Conservation (phyloP, 768 basidiomycete species). For the Boletus fagicola region DNA sequence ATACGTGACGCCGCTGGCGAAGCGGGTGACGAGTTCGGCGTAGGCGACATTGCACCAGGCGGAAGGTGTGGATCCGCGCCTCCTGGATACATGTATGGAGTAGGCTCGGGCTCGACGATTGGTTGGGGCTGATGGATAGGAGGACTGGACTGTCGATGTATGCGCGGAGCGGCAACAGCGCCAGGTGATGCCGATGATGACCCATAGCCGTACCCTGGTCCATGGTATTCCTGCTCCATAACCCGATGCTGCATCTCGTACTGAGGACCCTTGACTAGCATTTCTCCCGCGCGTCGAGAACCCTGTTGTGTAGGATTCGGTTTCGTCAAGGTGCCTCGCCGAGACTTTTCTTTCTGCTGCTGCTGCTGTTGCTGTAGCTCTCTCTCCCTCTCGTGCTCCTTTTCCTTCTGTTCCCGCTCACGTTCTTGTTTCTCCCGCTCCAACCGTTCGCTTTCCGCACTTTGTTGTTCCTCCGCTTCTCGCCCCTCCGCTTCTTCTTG, state of each 20-base stretch:
- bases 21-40: slow-evolving; percentile 18
- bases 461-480: slow-evolving; percentile 40
- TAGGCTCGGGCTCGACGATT: slow-evolving; percentile 31
- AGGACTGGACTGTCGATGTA: slow-evolving; percentile 28
- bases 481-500: slow-evolving; percentile 38
- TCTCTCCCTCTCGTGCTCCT: slow-evolving; percentile 22
- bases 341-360: slow-evolving; percentile 41
- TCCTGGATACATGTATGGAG: slow-evolving; percentile 23
- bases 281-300: slow-evolving; percentile 72
- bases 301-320: slow-evolving; percentile 45
- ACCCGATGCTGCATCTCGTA: slow-evolving; percentile 94
- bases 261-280: slow-evolving; percentile 82
- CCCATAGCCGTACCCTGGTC: slow-evolving; percentile 30
- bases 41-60: slow-evolving; percentile 57
- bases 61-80: slow-evolving; percentile 44
- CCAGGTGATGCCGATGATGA: slow-evolving; percentile 27
- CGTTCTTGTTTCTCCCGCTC: slow-evolving; percentile 58
- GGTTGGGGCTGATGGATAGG: slow-evolving; percentile 30
- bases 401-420: slow-evolving; percentile 48
- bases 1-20: slow-evolving; percentile 26
- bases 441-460: slow-evolving; percentile 41
- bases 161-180: slow-evolving; percentile 18
- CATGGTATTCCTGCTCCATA: slow-evolving; percentile 85
- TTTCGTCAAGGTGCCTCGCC: slow-evolving; percentile 66
- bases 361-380: slow-evolving; percentile 36